Conservation (phyloP, 2,329 filamentous ascomycete species). For the Colletotrichum spaethianum region DNA sequence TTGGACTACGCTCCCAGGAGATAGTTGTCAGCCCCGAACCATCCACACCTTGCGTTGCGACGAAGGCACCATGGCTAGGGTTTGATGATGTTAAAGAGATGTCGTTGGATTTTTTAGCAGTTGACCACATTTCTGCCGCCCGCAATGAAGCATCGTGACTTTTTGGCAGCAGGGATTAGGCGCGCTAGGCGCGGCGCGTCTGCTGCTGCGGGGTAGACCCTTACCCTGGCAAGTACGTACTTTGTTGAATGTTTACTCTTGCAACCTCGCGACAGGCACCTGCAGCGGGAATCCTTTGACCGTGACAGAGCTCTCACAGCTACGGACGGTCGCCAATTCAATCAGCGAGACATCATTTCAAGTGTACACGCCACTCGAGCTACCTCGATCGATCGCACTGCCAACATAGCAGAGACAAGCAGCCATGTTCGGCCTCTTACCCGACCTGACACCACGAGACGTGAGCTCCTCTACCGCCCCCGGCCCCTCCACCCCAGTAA, state of each 20-base stretch:
- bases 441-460: conserved; percentile 78
- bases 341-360: not conserved
- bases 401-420: not conserved
- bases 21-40: not conserved
- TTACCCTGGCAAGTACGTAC: conserved; percentile 33
- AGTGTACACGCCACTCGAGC: not conserved
- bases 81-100: not conserved
- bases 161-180: conserved; percentile 29
- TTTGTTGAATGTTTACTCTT: conserved; percentile 33
- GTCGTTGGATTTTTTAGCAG: conserved; percentile 19
- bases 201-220: conserved; percentile 31
- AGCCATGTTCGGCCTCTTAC: conserved; percentile 74
- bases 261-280: conserved; percentile 24
- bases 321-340: not conserved
- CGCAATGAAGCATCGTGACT: conserved; percentile 36
- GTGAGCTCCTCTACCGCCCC: conserved; percentile 60
- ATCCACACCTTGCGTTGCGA: conserved; percentile 11
- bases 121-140: conserved; percentile 29
- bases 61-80: not conserved
- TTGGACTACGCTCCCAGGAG: not conserved
- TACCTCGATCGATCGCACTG: not conserved
- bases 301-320: conserved; percentile 1
- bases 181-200: conserved; percentile 40
- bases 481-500: not conserved
- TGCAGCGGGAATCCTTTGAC: conserved; percentile 18